Evolutionary conservation across 2,329 filamentous ascomycete species (phyloP).

Genomic region (Fusarium sp.): DNA sequence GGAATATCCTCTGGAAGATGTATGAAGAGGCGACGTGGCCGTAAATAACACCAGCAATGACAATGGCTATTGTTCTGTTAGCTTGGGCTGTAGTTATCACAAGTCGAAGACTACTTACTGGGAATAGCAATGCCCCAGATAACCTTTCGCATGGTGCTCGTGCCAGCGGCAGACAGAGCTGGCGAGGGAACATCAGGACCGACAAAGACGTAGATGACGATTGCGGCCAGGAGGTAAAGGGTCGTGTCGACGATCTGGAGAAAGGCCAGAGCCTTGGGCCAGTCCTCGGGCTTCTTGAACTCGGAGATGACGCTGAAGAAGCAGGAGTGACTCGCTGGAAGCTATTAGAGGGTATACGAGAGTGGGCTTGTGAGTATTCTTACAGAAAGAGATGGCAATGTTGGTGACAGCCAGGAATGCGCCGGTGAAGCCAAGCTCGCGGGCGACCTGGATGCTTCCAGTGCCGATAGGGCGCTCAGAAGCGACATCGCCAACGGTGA

Average conservation of each 20-base stretch:
- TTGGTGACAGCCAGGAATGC: conserved; percentile 70
- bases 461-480: conserved; percentile 55
- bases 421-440: conserved; percentile 59
- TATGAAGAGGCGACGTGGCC: conserved; percentile 74
- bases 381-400: conserved; percentile 73
- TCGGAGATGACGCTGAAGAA: conserved; percentile 76
- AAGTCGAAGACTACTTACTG: not conserved
- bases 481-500: conserved; percentile 72
- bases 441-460: conserved; percentile 48
- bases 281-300: conserved; percentile 65
- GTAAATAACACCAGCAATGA: conserved; percentile 78
- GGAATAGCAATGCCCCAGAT: conserved; percentile 76
- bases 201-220: conserved; percentile 75
- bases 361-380: not conserved
- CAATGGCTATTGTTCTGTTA: conserved; percentile 55
- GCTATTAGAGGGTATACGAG: not conserved
- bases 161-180: conserved; percentile 70
- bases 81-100: not conserved
- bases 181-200: conserved; percentile 71
- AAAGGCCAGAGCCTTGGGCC: conserved; percentile 57
- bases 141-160: conserved; percentile 65
- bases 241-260: conserved; percentile 68
- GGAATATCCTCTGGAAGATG: conserved; percentile 72
- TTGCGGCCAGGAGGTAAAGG: conserved; percentile 72
- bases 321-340: conserved; percentile 66